These are phyloP conservation scores for Mortierella sp. DNA, from an alignment of 371 early-diverging fungal genomes.

Conservation along the genomic window DNA sequence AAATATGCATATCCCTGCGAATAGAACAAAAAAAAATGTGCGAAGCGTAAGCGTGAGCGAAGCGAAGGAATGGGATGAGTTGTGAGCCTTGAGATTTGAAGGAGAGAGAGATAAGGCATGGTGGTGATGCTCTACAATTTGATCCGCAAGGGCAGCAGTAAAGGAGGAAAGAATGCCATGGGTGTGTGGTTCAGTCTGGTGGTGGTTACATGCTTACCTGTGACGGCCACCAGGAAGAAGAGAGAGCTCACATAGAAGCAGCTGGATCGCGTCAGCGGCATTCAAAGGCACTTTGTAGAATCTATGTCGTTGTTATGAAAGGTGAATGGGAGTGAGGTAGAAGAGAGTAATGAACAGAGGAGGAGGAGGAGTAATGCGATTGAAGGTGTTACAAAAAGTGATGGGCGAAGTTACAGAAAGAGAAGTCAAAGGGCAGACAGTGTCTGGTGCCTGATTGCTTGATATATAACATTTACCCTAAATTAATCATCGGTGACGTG, in stretches of 20 bases:
- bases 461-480: background rate
- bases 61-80: constrained; percentile 9
- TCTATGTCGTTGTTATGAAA: background rate
- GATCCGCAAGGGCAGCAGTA: background rate
- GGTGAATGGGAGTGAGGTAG: background rate
- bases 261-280: constrained; percentile 58
- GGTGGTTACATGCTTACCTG: constrained; percentile 25
- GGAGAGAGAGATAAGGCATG: background rate
- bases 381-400: background rate
- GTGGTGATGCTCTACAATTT: background rate
- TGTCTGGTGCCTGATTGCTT: background rate
- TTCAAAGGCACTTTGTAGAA: constrained; percentile 10
- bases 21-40: background rate
- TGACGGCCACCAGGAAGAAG: constrained; percentile 58
- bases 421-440: background rate
- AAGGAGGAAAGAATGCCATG: background rate
- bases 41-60: constrained; percentile 17
- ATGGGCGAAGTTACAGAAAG: constrained; percentile 7
- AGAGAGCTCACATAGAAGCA: constrained; percentile 60
- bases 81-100: constrained; percentile 61
- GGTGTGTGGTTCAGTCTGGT: background rate
- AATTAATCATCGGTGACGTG: background rate
- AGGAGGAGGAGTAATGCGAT: background rate
- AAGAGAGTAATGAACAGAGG: too few species aligned
- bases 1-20: constrained; percentile 67